phyloP scores from a whole-genome alignment of 2,329 filamentous ascomycete genomes.

The Penicillium sp. region DNA sequence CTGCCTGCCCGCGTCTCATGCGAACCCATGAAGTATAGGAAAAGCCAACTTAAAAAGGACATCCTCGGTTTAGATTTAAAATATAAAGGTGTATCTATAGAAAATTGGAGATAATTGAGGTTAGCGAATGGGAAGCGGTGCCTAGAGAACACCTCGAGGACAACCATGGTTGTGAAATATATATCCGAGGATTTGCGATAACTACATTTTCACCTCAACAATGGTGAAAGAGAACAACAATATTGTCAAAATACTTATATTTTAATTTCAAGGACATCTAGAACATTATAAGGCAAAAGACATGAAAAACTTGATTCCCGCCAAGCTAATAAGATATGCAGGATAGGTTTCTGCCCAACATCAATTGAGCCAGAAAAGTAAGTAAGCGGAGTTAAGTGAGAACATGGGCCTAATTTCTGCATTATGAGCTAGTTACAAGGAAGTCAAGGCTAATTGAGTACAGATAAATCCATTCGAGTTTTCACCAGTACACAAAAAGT shows the following conservation, averaged over 20 bases:
- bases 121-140: neutral
- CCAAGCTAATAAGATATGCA: neutral
- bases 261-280: neutral
- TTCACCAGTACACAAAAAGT: conserved; percentile 16
- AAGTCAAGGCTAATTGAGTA: neutral
- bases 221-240: neutral
- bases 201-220: neutral
- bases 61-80: neutral
- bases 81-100: neutral
- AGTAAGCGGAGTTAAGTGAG: neutral
- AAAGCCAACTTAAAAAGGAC: neutral
- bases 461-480: conserved; percentile 16
- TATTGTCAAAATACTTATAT: no score
- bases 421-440: conserved; percentile 12
- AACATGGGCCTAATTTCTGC: neutral
- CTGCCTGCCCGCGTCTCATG: neutral
- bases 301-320: neutral
- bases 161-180: neutral
- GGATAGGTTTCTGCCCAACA: neutral
- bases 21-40: neutral
- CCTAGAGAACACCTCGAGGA: neutral
- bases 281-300: no score
- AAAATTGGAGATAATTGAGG: neutral
- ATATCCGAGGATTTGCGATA: neutral
- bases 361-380: neutral